phyloP scores from a whole-genome alignment of 2,329 filamentous ascomycete species.

The Aspergillus felis region DNA sequence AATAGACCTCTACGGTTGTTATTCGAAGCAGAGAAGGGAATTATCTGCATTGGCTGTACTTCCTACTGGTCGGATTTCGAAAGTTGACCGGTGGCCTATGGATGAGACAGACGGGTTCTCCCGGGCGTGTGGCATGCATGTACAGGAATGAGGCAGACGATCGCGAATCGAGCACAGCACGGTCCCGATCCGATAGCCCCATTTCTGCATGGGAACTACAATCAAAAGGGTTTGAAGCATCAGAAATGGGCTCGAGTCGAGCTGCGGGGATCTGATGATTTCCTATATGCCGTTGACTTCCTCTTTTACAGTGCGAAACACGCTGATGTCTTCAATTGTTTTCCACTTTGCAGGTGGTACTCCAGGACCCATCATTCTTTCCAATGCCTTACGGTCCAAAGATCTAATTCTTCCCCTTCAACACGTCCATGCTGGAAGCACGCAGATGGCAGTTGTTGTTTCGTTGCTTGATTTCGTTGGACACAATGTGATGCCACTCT shows the following conservation, averaged over 20 bases:
- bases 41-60: constrained; percentile 15
- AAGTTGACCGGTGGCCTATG: constrained; percentile 13
- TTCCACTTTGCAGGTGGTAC: background rate
- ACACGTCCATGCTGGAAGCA: background rate
- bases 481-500: background rate
- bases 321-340: background rate
- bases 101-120: constrained; percentile 15
- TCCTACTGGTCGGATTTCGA: constrained; percentile 16
- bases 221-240: background rate
- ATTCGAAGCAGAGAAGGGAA: constrained; percentile 14
- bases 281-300: background rate
- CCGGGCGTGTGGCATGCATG: constrained; percentile 14
- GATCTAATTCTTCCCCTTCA: background rate
- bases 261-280: background rate
- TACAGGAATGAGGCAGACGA: constrained; percentile 6
- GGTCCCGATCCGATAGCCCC: constrained; percentile 7
- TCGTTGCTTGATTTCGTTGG: background rate
- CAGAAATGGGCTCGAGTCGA: background rate
- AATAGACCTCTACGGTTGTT: constrained; percentile 19
- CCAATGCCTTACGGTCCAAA: background rate
- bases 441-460: background rate
- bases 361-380: background rate
- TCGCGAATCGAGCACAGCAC: constrained; percentile 15
- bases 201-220: background rate
- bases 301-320: background rate